Evolutionary conservation across 805 yeast species (phyloP).

Genomic region (Nadsonia fulvescens): DNA sequence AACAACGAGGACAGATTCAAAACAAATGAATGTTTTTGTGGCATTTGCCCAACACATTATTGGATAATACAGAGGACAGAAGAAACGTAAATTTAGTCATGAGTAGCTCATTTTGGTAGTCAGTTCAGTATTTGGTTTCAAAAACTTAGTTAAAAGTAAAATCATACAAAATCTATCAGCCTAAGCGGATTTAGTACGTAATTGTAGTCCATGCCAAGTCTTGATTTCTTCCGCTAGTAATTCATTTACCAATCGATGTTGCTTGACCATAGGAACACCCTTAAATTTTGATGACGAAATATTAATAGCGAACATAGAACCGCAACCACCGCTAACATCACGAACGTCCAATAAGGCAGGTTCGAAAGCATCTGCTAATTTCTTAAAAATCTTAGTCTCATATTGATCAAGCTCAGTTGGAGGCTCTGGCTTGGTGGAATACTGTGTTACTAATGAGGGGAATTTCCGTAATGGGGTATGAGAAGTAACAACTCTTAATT

Average conservation of each 20-base stretch:
- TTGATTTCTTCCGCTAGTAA: constrained; percentile 67
- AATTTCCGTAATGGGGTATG: too few species aligned
- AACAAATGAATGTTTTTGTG: too few species aligned
- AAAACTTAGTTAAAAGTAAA: too few species aligned
- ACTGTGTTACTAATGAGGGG: too few species aligned
- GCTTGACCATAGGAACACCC: constrained; percentile 73
- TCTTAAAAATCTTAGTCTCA: constrained; percentile 44
- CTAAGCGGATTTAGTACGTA: constrained; percentile 41
- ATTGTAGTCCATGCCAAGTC: constrained; percentile 89
- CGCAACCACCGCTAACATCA: constrained; percentile 92
- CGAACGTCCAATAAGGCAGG: constrained; percentile 51
- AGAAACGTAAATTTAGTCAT: too few species aligned
- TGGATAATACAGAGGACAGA: too few species aligned
- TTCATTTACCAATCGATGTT: constrained; percentile 77
- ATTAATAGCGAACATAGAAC: constrained; percentile 87
- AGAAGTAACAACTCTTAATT: too few species aligned
- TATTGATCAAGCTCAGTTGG: constrained; percentile 30
- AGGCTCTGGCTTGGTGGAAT: constrained; percentile 3
- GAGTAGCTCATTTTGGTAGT: too few species aligned
- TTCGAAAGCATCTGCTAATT: constrained; percentile 32
- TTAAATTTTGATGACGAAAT: constrained; percentile 58
- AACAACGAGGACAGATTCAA: too few species aligned
- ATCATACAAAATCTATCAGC: neutral
- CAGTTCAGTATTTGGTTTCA: too few species aligned
- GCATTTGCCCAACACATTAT: too few species aligned